Percentiles rank a stretch among this genome's conserved stretches.
Conservation (phyloP, 306 rosid genomes). For the Spatholobus suberectus region DNA sequence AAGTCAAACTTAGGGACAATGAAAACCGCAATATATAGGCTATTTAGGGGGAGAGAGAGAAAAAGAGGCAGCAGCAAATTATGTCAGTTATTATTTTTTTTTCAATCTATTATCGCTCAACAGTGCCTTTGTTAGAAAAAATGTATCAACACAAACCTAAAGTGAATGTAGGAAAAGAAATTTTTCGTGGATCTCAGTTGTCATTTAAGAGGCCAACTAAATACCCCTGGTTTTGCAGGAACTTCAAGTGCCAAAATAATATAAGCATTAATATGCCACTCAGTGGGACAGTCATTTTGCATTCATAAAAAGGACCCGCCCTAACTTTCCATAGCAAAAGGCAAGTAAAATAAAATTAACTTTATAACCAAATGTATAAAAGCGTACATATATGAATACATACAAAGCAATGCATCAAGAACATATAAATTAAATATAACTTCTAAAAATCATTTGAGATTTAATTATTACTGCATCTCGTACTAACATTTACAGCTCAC, state of each 20-base stretch:
- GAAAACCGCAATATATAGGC: not conserved
- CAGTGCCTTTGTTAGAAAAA: too few species aligned
- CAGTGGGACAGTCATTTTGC: not conserved
- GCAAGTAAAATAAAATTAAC: not conserved
- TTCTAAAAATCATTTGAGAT: not conserved
- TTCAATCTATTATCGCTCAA: too few species aligned
- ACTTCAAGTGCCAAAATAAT: slow-evolving; percentile 64
- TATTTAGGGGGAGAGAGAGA: slow-evolving; percentile 2
- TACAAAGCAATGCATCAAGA: too few species aligned
- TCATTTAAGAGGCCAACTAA: slow-evolving; percentile 81
- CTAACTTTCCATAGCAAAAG: not conserved
- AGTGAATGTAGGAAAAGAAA: slow-evolving; percentile 35
- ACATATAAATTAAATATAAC: too few species aligned
- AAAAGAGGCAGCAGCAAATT: not conserved
- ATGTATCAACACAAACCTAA: slow-evolving; percentile 37
- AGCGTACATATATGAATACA: too few species aligned
- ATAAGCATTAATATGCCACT: slow-evolving; percentile 42
- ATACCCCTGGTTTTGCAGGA: slow-evolving; percentile 82
- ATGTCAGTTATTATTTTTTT: too few species aligned
- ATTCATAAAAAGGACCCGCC: not conserved
- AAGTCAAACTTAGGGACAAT: slow-evolving; percentile 1
- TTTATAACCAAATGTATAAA: too few species aligned
- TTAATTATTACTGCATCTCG: not conserved
- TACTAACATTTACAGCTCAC: not conserved
- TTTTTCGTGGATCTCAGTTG: slow-evolving; percentile 88